phyloP scores from a whole-genome alignment of 768 basidiomycete genomes.

The Phylloporus scabripes region DNA sequence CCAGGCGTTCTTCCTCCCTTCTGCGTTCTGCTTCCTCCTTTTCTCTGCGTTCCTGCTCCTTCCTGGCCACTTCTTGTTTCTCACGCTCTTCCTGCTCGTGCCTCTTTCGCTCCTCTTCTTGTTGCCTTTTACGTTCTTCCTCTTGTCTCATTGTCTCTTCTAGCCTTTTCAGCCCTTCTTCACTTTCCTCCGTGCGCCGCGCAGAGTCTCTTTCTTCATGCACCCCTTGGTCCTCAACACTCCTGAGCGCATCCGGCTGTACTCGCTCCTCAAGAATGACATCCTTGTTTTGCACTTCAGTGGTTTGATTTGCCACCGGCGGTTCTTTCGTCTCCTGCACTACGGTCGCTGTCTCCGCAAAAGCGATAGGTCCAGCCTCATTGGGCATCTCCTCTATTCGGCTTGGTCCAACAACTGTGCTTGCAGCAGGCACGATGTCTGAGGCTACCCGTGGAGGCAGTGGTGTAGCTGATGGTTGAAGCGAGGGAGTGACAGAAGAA shows the following conservation, averaged over 20 bases:
- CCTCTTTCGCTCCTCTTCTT: conserved; percentile 28
- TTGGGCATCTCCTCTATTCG: conserved; percentile 34
- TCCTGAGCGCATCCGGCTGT: neutral
- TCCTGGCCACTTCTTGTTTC: conserved; percentile 6
- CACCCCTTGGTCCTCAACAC: neutral
- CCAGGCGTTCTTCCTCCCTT: neutral
- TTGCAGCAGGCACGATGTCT: neutral
- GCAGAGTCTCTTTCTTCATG: neutral
- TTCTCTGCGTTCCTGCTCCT: neutral
- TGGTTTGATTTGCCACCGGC: neutral
- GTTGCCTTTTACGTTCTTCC: neutral
- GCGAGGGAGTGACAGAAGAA: conserved; percentile 8
- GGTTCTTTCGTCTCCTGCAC: neutral
- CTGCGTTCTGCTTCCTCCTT: conserved; percentile 23
- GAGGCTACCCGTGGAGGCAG: conserved; percentile 9
- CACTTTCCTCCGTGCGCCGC: conserved; percentile 1
- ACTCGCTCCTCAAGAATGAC: neutral
- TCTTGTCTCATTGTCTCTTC: conserved; percentile 1
- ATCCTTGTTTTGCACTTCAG: conserved; percentile 23
- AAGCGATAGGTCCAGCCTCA: neutral
- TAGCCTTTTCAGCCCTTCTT: conserved; percentile 1
- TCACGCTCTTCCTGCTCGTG: conserved; percentile 12
- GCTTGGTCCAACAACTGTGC: conserved; percentile 37
- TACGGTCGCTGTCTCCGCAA: neutral
- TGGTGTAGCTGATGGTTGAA: conserved; percentile 20